Percentiles rank a stretch among this genome's conserved stretches.
These are phyloP conservation scores for Pythium sukuiense DNA, from an alignment of 352 stramenopile species.

Conservation along the genomic window DNA sequence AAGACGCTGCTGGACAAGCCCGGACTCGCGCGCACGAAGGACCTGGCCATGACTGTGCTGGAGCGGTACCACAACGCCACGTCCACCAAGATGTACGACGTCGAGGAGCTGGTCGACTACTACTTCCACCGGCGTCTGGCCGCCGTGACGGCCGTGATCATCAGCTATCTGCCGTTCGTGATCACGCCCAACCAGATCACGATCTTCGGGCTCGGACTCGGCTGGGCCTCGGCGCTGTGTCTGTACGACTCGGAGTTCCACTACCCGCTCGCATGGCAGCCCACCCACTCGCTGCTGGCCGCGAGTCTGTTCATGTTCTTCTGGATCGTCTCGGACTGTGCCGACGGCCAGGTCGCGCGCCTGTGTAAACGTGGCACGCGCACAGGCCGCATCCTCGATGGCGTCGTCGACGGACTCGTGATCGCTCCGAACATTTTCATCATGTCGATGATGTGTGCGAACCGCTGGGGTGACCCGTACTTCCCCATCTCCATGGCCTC, in stretches of 20 bases:
- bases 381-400: slow-evolving; percentile 79
- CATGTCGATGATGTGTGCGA: slow-evolving; percentile 48
- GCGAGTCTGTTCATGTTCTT: slow-evolving; percentile 69
- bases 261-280: slow-evolving; percentile 58
- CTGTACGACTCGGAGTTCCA: slow-evolving; percentile 86
- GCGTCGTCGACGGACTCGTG: slow-evolving; percentile 72
- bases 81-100: slow-evolving; percentile 86
- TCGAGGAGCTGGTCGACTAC: slow-evolving; percentile 84
- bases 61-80: slow-evolving; percentile 73
- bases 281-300: slow-evolving; percentile 50
- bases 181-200: slow-evolving; percentile 89
- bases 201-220: slow-evolving; percentile 69
- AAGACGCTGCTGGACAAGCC: slow-evolving; percentile 15
- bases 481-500: slow-evolving; percentile 51
- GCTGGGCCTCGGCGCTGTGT: slow-evolving; percentile 65
- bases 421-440: slow-evolving; percentile 74
- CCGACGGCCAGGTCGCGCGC: slow-evolving; percentile 77
- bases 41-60: slow-evolving; percentile 41
- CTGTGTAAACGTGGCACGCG: slow-evolving; percentile 81
- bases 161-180: slow-evolving; percentile 83
- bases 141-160: slow-evolving; percentile 66
- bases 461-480: slow-evolving; percentile 61
- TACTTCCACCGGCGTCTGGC: slow-evolving; percentile 82
- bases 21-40: slow-evolving; percentile 13
- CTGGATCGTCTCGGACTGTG: slow-evolving; percentile 88